phyloP scores from a whole-genome alignment of 202 grass and related monocot species.

The Musa balbisiana region DNA sequence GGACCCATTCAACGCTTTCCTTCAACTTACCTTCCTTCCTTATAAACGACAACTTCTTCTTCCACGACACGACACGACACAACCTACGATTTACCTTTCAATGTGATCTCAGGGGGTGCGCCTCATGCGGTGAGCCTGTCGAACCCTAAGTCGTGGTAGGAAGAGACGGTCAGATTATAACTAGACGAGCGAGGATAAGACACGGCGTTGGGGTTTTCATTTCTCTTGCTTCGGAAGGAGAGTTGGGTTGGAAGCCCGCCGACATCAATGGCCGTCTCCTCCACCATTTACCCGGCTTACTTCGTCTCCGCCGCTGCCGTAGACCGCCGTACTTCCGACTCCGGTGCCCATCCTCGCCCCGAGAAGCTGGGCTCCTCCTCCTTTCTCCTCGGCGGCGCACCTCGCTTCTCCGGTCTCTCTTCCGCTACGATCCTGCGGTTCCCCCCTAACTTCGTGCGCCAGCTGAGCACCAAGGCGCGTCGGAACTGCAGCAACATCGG shows the following conservation, averaged over 20 bases:
- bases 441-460: constrained; percentile 93
- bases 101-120: too few relatives aligned
- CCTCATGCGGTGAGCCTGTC: too few relatives aligned
- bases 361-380: constrained; percentile 11
- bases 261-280: constrained; percentile 12
- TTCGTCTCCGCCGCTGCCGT: constrained; percentile 23
- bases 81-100: too few relatives aligned
- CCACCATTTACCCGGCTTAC: constrained; percentile 18
- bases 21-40: too few relatives aligned
- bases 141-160: too few relatives aligned
- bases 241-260: not conserved
- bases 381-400: not conserved
- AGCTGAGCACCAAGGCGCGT: constrained; percentile 95
- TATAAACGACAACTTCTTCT: too few relatives aligned
- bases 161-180: too few relatives aligned
- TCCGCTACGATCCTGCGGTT: constrained; percentile 84
- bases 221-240: not conserved
- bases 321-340: constrained; percentile 7
- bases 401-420: constrained; percentile 25
- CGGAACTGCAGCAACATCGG: constrained; percentile 99
- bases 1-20: too few relatives aligned
- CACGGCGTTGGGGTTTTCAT: too few relatives aligned
- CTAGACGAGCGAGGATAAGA: too few relatives aligned
- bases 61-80: too few relatives aligned
- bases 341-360: constrained; percentile 29